Base-by-base conservation (phyloP, 768 basidiomycete species). In the Kwoniella sp. region DNA sequence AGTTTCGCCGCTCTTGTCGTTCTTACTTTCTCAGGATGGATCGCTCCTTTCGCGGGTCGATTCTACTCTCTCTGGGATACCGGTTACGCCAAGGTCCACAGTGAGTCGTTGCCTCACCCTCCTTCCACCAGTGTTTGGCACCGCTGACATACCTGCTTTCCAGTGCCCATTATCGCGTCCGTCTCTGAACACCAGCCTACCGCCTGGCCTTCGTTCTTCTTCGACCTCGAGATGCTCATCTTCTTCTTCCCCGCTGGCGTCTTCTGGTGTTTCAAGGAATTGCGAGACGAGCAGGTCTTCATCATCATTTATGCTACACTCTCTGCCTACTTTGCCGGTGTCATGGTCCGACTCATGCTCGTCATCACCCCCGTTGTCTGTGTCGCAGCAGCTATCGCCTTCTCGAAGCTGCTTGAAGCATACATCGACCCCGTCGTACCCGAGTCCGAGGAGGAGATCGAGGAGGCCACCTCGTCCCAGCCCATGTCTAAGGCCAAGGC, bases 11-110 rank as follows among this genome's bases (percentile, higher is more conserved):
- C 85, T 0, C 87, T 98, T 60, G 86, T 87, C 48, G 85, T 85
- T 52, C 85, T 98, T 67, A 97, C 95, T 0, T 90, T 91, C 82
- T 90, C 88, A 64, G 95, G 94, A 21, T 90, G 88, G 86, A 98
- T 99, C 71, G 94, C 95, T 3, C 95, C 95, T 0, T 99, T 96
- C 94, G 98, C 95, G n/a, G 96, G 96, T 40, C 89, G 96, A 61
- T 98, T 99, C 85, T 99, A 99, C 81, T 96, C 93, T 0, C 84
- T 99, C 1, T 99, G 96, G 96, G 96, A 99, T 80, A 98, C 95
- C 0, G 95, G 92, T 30, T 99, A 99, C 75, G 96, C 96, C 56
- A 96, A 95, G 81, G 94, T 81, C 24, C 80, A 81, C 63, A 95
- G 92, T 94, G 74, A 36, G 84, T 67, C 29, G 33, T 33, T 13